Evolutionary conservation across 2,329 filamentous ascomycete genomes (phyloP).

Genomic region (Phymatotrichopsis omnivora): DNA sequence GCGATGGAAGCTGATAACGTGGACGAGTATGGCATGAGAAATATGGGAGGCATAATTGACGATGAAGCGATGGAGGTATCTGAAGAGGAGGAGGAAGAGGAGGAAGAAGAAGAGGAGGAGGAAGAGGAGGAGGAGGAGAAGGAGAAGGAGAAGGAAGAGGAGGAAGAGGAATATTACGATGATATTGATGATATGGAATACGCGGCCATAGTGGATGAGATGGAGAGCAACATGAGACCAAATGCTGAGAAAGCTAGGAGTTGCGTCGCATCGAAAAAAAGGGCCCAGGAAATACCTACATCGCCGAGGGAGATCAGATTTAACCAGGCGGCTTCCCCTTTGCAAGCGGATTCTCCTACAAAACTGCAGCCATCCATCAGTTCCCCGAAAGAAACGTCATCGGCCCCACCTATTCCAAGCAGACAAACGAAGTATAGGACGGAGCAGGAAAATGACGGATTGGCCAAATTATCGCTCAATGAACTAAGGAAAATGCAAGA

Average conservation of each 20-base stretch:
- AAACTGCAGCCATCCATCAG: conserved; percentile 9
- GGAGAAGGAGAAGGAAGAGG: neutral
- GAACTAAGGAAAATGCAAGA: conserved; percentile 3
- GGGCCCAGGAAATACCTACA: neutral
- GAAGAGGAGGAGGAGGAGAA: conserved; percentile 1
- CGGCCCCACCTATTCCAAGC: conserved; percentile 8
- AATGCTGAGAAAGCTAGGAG: neutral
- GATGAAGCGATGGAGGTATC: neutral
- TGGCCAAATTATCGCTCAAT: neutral
- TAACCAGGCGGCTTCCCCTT: conserved; percentile 15
- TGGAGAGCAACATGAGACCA: neutral
- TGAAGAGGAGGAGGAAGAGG: neutral
- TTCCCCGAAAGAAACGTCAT: conserved; percentile 1
- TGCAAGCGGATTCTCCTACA: conserved; percentile 22
- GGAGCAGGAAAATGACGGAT: conserved; percentile 1
- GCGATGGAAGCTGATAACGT: neutral
- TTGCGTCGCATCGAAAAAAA: neutral
- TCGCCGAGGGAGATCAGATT: neutral
- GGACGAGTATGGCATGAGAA: neutral
- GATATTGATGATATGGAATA: neutral
- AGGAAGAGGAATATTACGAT: neutral
- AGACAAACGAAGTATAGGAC: conserved; percentile 13
- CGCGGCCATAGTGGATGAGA: neutral
- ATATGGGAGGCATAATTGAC: conserved; percentile 2
- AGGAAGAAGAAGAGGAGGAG: neutral